Evolutionary conservation across 1,139 yeast species (phyloP), one percentile per base, ranked within the genome.

Genomic region (Pichia sp.): DNA sequence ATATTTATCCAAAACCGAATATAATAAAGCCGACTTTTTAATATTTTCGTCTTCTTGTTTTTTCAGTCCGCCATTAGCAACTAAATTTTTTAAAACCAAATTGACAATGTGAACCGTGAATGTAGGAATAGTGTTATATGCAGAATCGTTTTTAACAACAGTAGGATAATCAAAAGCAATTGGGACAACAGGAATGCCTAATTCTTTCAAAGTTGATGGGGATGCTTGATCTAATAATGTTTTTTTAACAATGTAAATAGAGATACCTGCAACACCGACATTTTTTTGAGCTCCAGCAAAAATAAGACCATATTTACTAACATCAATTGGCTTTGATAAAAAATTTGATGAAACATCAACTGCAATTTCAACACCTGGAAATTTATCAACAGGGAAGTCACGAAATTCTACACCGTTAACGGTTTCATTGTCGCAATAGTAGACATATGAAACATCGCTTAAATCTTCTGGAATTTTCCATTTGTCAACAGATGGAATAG

Each of bases 261-360:
- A 85, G 57, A 92, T 78, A 40, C 98, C 98, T 5, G 98, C 97
- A 64, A 92, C 73, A 48, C 98, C 98, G 62, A 92, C 88, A 66
- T 92, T 92, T 70, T 92, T 92, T 69, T 92, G 98, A 26, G 97
- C 98, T 52, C 98, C 98, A n/a, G 94, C 95, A 80, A 83, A 77
- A 53, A 92, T 82, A 41, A 89, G 72, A 46, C 97, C 97, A 62
- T 80, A 90, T 66, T 86, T 83, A 50, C 87, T 73, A 43, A 92
- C 84, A 61, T 92, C 96, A 43, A 92, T 66, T 57, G 77, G 70
- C 59, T 86, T 83, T 29, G 96, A 87, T 56, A 92, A 74, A 62
- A 92, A 84, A 67, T 92, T 88, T 44, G 97, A 90, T 0, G 97
- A 89, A 84, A 90, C 82, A 66, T 92, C 98, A 30, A 96, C 92